phyloP scores from a whole-genome alignment of 202 grass and related monocot genomes.

The Dendrocalamus latiflorus region DNA sequence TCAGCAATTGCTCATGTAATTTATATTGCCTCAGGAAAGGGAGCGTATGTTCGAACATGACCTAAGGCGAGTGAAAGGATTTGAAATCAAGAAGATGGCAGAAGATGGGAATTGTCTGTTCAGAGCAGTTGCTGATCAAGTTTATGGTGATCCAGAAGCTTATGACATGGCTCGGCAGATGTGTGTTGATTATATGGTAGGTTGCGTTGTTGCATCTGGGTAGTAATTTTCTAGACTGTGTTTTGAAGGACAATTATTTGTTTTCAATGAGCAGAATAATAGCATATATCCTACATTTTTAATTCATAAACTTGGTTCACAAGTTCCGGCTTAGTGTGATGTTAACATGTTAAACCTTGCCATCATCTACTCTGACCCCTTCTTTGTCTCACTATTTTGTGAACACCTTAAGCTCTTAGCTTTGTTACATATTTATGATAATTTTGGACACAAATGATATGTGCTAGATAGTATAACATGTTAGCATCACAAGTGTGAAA shows the following conservation, averaged over 20 bases:
- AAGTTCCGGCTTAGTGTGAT: neutral
- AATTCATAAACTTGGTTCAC: neutral
- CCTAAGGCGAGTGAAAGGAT: slow-evolving; percentile 78
- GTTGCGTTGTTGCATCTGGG: slow-evolving; percentile 22
- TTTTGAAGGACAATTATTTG: neutral
- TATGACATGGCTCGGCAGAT: slow-evolving; percentile 96
- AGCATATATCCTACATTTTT: neutral
- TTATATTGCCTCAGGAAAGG: slow-evolving; percentile 60
- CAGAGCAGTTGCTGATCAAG: slow-evolving; percentile 97
- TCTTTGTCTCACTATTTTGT: neutral
- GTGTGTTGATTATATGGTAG: slow-evolving; percentile 98
- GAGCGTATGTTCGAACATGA: slow-evolving; percentile 82
- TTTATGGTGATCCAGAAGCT: slow-evolving; percentile 89
- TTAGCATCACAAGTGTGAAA: neutral
- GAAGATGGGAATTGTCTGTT: slow-evolving; percentile 96
- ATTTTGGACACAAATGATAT: neutral
- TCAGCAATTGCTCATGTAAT: neutral
- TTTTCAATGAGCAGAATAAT: neutral
- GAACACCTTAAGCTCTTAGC: neutral
- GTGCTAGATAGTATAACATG: neutral
- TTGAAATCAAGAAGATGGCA: slow-evolving; percentile 88
- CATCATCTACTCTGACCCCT: neutral
- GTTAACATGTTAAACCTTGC: neutral
- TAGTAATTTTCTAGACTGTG: neutral
- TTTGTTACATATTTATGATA: neutral